Evolutionary conservation across 2,329 filamentous ascomycete genomes (phyloP).

Genomic region (Sporothrix brunneoviolacea): DNA sequence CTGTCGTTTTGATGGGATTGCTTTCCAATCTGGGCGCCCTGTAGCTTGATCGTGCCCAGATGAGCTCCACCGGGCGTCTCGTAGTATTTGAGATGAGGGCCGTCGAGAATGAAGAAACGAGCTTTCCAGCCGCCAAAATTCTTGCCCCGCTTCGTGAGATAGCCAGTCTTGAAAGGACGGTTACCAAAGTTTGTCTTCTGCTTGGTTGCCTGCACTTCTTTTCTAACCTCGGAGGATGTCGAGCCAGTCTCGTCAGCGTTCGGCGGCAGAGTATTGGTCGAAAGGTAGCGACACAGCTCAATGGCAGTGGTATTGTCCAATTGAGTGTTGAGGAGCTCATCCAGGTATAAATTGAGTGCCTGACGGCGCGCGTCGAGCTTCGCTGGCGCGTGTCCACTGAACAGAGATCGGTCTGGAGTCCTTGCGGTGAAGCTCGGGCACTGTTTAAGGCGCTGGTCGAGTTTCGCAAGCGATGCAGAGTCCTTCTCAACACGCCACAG

Average conservation of each 20-base stretch:
- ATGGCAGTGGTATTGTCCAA: constrained; percentile 71
- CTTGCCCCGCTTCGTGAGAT: constrained; percentile 93
- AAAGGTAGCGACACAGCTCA: constrained; percentile 83
- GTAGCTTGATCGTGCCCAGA: constrained; percentile 86
- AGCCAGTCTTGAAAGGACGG: constrained; percentile 72
- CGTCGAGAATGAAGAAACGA: constrained; percentile 55
- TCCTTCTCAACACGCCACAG: constrained; percentile 96
- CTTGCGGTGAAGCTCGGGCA: constrained; percentile 64
- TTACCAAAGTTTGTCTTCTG: constrained; percentile 52
- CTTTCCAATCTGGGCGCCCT: constrained; percentile 87
- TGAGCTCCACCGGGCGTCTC: constrained; percentile 86
- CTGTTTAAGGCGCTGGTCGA: constrained; percentile 76
- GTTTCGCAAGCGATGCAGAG: constrained; percentile 66
- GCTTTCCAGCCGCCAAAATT: constrained; percentile 99
- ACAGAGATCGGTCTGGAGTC: constrained; percentile 78
- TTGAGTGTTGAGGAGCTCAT: constrained; percentile 73
- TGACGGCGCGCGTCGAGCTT: constrained; percentile 81
- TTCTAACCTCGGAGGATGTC: constrained; percentile 25
- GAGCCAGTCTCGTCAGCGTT: constrained; percentile 50
- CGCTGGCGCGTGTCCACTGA: constrained; percentile 86
- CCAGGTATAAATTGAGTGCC: constrained; percentile 79
- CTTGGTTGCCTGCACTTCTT: constrained; percentile 26
- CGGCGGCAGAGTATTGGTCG: constrained; percentile 55
- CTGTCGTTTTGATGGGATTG: constrained; percentile 64
- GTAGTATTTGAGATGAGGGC: constrained; percentile 73